phyloP scores from a whole-genome alignment of 2,329 filamentous ascomycete species.

The Aspergillus brunneoviolaceus region DNA sequence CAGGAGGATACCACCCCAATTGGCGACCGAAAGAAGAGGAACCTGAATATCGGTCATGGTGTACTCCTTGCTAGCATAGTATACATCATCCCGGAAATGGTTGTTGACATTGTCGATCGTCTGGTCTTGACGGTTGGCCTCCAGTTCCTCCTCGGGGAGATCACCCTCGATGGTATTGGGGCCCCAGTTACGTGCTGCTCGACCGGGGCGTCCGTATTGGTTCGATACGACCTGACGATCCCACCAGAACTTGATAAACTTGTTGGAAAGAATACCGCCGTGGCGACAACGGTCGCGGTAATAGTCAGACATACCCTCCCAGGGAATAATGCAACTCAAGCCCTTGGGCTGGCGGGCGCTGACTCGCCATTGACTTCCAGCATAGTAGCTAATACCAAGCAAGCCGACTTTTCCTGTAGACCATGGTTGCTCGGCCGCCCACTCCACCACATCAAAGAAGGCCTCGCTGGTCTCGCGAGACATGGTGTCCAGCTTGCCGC shows the following conservation, averaged over 20 bases:
- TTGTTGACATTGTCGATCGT: constrained; percentile 50
- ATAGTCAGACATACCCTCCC: constrained; percentile 59
- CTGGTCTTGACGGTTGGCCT: constrained; percentile 42
- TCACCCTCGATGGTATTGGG: constrained; percentile 46
- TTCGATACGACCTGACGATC: constrained; percentile 65
- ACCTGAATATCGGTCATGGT: constrained; percentile 65
- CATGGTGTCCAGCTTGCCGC: constrained; percentile 55
- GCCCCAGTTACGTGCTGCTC: constrained; percentile 54
- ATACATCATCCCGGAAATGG: constrained; percentile 61
- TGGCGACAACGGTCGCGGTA: constrained; percentile 61
- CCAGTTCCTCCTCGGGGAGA: constrained; percentile 35
- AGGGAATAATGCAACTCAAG: constrained; percentile 53
- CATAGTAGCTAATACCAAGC: constrained; percentile 54
- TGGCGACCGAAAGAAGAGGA: constrained; percentile 65
- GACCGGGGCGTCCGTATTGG: constrained; percentile 62
- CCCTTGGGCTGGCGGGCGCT: constrained; percentile 54
- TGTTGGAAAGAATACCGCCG: constrained; percentile 60
- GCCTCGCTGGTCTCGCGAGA: constrained; percentile 52
- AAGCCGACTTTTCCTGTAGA: constrained; percentile 53
- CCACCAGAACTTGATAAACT: constrained; percentile 66
- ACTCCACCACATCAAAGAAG: constrained; percentile 54
- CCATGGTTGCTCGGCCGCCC: constrained; percentile 53
- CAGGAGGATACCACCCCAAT: constrained; percentile 69
- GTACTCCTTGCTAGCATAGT: constrained; percentile 67
- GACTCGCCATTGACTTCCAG: constrained; percentile 56